Evolutionary conservation across 2,329 filamentous ascomycete species (phyloP).

Genomic region (Neofusicoccum ribis): DNA sequence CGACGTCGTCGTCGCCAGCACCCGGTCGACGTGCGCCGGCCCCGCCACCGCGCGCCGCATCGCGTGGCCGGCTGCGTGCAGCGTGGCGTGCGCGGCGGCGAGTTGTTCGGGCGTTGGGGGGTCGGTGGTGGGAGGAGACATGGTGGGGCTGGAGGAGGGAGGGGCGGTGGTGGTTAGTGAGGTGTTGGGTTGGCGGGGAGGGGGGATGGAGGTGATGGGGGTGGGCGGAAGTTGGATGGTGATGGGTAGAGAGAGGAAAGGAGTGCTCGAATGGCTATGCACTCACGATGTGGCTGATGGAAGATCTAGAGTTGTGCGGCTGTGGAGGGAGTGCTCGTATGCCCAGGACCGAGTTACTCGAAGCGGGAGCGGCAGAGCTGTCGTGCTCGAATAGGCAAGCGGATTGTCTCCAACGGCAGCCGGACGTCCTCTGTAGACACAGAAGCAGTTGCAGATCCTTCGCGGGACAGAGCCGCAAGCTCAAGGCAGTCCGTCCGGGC

Average conservation of each 20-base stretch:
- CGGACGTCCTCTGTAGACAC: background rate
- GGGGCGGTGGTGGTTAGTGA: too few relatives aligned
- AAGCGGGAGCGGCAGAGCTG: background rate
- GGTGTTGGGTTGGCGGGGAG: background rate
- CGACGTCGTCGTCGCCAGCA: conserved; percentile 61
- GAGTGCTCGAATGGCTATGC: too few relatives aligned
- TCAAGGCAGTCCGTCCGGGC: too few relatives aligned
- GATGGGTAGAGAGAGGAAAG: background rate
- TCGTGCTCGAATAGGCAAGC: background rate
- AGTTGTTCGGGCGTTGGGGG: background rate
- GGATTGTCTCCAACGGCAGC: background rate
- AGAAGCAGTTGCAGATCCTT: background rate
- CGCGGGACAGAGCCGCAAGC: too few relatives aligned
- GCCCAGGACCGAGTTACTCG: background rate
- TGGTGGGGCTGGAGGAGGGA: background rate
- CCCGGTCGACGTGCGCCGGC: conserved; percentile 59
- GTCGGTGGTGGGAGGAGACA: background rate
- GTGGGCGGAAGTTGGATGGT: background rate
- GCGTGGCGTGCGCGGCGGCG: background rate
- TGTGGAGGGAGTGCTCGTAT: background rate
- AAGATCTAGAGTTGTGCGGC: too few relatives aligned
- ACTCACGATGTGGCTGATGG: too few relatives aligned
- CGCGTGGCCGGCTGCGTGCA: background rate
- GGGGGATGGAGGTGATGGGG: background rate
- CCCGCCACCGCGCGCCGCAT: background rate